Conservation (phyloP, 306 rosid species). For the Quercus ilex region DNA sequence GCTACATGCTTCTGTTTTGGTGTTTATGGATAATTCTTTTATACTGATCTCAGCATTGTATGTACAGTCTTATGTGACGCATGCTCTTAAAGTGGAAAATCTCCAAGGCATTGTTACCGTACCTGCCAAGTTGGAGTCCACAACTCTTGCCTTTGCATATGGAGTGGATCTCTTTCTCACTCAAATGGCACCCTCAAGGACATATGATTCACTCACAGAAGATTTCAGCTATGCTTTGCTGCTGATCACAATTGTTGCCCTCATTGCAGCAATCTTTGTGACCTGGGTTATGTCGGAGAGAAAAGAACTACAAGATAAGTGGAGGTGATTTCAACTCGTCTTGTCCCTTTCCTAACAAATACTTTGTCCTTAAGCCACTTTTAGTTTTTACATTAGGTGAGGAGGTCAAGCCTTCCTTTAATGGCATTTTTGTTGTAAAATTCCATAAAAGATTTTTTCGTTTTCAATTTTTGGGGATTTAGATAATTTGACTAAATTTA, state of each 20-base stretch:
- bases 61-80: constrained; percentile 85
- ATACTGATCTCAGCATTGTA: constrained; percentile 12
- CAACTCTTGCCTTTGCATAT: constrained; percentile 80
- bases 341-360: constrained; percentile 15
- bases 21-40: constrained; percentile 1
- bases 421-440: constrained; percentile 41
- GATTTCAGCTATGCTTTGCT: constrained; percentile 99
- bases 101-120: constrained; percentile 75
- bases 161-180: constrained; percentile 96
- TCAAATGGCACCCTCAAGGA: constrained; percentile 83
- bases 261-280: constrained; percentile 77
- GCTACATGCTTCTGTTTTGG: constrained; percentile 1
- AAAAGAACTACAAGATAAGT: constrained; percentile 87
- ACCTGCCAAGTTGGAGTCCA: constrained; percentile 94
- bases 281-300: constrained; percentile 87
- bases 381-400: constrained; percentile 18
- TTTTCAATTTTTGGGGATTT: constrained; percentile 10
- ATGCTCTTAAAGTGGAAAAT: constrained; percentile 82
- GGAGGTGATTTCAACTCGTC: constrained; percentile 62
- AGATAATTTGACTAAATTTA: constrained; percentile 26
- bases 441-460: constrained; percentile 16
- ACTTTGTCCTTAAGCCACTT: constrained; percentile 1
- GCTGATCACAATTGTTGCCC: constrained; percentile 84
- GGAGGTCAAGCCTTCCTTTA: constrained; percentile 28
- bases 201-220: constrained; percentile 94